Base-by-base conservation (phyloP, 2,329 filamentous ascomycete genomes). In the Exophiala dermatitidis region DNA sequence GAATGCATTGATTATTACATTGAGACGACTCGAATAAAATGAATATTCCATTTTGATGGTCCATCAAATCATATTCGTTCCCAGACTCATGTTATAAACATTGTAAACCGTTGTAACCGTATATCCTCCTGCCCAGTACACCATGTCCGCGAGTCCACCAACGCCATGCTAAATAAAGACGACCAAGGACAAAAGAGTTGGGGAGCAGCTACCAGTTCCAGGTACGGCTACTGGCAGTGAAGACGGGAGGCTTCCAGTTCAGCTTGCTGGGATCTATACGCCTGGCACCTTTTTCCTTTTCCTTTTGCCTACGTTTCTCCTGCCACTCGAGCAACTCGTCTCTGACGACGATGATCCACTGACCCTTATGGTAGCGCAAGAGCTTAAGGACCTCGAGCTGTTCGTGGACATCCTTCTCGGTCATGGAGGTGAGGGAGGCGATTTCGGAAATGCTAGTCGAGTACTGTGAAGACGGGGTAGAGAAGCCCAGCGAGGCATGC, bases 241-340 rank as follows among this genome's bases (percentile, higher is more conserved):
- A 97, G 0, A 96, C 87, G 0, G 93, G 93, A 7, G 93, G 91
- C 70, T 95, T 97, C 93, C 93, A 98, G 65, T 90, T 85, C 53
- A 98, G 82, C 64, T 81, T 80, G 19, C 82, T 79, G 0, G 90
- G 78, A 57, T 95, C 86, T 60, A 98, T 90, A 42, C 79, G 72
- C 45, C 69, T 79, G 69, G 84, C 85, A 54, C 84, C 82, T 71
- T 94, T 96, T 49, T 81, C 67, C 71, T 86, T 90, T 61, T 87
- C 82, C 72, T 89, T 94, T 62, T 90, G 86, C 60, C 86, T 79
- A 65, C 88, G 82, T 68, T 85, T 79, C 53, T 83, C 79, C 59
- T 82, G 74, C 64, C 82, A 78, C 60, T 80, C 77, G 42, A 96
- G 77, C 48, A 95, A 79, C 55, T 88, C 84, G 59, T 93, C 86